phyloP scores from a whole-genome alignment of 73 alveolate genomes.

The Paramecium pentaurelia region DNA sequence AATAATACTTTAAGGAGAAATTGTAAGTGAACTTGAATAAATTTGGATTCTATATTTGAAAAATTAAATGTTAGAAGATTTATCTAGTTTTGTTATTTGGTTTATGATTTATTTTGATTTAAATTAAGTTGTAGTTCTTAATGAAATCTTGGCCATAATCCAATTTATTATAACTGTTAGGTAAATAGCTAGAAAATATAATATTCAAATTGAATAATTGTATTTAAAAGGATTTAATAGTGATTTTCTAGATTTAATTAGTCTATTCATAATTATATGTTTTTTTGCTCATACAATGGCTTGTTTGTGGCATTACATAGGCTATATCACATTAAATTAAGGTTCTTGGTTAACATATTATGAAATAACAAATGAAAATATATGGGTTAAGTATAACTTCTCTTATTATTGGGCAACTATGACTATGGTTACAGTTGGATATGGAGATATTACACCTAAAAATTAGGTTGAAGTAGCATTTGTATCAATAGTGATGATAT shows the following conservation, averaged over 20 bases:
- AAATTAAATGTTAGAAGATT: not conserved
- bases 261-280: not conserved
- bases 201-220: not conserved
- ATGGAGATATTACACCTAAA: conserved; percentile 55
- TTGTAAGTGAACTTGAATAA: not conserved
- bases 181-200: not conserved
- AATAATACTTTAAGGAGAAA: not conserved
- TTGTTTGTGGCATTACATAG: conserved; percentile 5
- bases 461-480: conserved; percentile 8
- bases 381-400: not conserved
- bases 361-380: not conserved
- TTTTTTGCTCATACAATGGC: conserved; percentile 38
- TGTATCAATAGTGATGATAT: not conserved
- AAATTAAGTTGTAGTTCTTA: not conserved
- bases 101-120: not conserved
- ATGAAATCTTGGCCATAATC: not conserved
- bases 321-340: not conserved
- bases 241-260: not conserved
- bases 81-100: not conserved
- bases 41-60: not conserved
- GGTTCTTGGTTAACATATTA: conserved; percentile 45
- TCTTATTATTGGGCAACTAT: conserved; percentile 43
- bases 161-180: not conserved
- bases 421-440: conserved; percentile 57
- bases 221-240: not conserved